Base-by-base conservation (phyloP, 1,284 basidiomycete species). In the Pyrrhoderma lamaoense region DNA sequence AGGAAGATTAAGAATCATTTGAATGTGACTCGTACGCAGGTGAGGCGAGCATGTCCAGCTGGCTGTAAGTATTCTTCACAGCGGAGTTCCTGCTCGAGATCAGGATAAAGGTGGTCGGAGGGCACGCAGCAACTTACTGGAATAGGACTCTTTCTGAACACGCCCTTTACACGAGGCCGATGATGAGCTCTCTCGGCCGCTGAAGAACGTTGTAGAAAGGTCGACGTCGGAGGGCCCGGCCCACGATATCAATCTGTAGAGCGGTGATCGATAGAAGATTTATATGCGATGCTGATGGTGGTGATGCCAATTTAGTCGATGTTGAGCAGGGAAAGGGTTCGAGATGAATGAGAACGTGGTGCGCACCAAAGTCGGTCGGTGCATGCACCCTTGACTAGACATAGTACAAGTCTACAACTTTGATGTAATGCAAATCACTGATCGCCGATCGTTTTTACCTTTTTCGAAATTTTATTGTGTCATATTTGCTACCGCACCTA, bases 21-120 rank as follows among this genome's bases (percentile, higher is more conserved):
- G 22, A 34, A 52, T 58, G 56, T 54, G 57, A 52, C 51, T 73
- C 85, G 63, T 76, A 89, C 86, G 84, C 79, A 64, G 86, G 85
- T 59, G 84, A 86, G 65, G 79, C 77, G 61, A 87, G 76, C 85
- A 87, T 88, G 67, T 56, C 65, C 50, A 43, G 34, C 23, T 40
- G 25, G 31, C 27, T 46, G 35, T 23, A 42, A 58, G 54, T 50
- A 55, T 56, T 55, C 42, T 54, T 46, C 50, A 53, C 56, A 49
- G 45, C 52, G 57, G 57, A 60, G 61, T 58, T 64, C 59, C 55
- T 44, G 45, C 19, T 19, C 35, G 50, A 46, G 51, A 52, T 52
- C 46, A 52, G 42, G 51, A 52, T 52, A 44, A 52, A 42, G 11
- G 37, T 22, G 21, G 27, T n/a, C 18, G 35, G 35, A 38, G 46